Conservation (phyloP, 257 asterid species). For the Voacanga thouarsii region DNA sequence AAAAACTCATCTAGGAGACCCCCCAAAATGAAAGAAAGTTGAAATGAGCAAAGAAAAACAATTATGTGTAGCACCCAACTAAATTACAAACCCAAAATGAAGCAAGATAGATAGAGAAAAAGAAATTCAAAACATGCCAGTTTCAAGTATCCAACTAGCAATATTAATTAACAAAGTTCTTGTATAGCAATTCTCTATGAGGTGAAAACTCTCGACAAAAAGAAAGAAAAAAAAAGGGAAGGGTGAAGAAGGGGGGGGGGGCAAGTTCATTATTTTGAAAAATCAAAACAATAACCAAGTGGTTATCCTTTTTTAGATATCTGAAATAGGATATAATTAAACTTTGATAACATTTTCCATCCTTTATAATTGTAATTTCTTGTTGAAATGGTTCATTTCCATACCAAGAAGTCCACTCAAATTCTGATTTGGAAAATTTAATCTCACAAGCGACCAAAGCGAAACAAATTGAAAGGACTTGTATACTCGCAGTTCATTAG, state of each 20-base stretch:
- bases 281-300: background rate
- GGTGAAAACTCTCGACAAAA: too few relatives aligned
- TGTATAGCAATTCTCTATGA: too few relatives aligned
- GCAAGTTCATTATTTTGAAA: background rate
- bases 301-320: background rate
- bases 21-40: background rate
- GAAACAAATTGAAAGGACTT: conserved; percentile 18
- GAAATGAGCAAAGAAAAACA: too few relatives aligned
- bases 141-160: too few relatives aligned
- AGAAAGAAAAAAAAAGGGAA: too few relatives aligned
- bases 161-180: too few relatives aligned
- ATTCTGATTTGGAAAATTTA: background rate
- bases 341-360: background rate
- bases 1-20: background rate
- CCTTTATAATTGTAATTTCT: background rate
- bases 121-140: background rate
- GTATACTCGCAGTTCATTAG: conserved; percentile 78
- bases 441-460: background rate
- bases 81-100: background rate
- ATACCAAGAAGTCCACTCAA: background rate
- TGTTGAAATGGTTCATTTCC: background rate
- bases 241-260: too few relatives aligned
- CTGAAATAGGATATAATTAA: background rate
- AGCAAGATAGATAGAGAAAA: background rate
- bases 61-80: background rate